These are phyloP conservation scores for Hypomyces rosellus DNA, from an alignment of 2,329 filamentous ascomycete species.

Conservation along the genomic window DNA sequence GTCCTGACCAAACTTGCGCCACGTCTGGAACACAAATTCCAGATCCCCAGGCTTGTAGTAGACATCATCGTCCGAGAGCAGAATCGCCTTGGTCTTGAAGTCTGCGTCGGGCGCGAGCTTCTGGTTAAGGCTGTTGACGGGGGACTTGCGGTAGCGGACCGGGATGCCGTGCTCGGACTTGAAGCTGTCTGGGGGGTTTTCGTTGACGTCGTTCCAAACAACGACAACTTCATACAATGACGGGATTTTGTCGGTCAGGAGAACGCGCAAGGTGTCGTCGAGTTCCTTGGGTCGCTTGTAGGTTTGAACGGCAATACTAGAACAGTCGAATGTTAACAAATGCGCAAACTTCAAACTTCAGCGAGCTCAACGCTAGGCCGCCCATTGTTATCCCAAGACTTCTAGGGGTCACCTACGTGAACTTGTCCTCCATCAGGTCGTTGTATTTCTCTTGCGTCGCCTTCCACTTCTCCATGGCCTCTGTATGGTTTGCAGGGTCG, in stretches of 20 bases:
- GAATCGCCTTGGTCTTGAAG: slow-evolving; percentile 18
- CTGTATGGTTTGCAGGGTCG: slow-evolving; percentile 6
- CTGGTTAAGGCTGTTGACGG: slow-evolving; percentile 20
- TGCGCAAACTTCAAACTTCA: too few species aligned
- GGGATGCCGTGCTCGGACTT: slow-evolving; percentile 17
- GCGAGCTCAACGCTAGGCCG: background rate
- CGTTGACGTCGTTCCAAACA: slow-evolving; percentile 22
- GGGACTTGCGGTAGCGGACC: slow-evolving; percentile 20
- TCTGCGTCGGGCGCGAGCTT: slow-evolving; percentile 20
- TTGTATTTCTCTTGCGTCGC: slow-evolving; percentile 31
- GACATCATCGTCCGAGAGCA: slow-evolving; percentile 23
- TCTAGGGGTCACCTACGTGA: slow-evolving; percentile 17
- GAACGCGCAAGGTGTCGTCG: slow-evolving; percentile 16
- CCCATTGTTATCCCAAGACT: background rate
- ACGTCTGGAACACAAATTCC: slow-evolving; percentile 22
- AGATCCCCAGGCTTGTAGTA: slow-evolving; percentile 20
- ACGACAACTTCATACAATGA: slow-evolving; percentile 23
- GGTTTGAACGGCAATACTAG: slow-evolving; percentile 21
- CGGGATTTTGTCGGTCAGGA: slow-evolving; percentile 17
- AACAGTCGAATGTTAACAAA: background rate
- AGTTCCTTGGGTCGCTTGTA: slow-evolving; percentile 22
- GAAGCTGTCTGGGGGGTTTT: slow-evolving; percentile 16
- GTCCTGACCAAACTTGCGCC: slow-evolving; percentile 16
- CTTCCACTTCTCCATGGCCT: slow-evolving; percentile 5
- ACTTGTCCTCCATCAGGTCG: slow-evolving; percentile 25